Base-by-base conservation (phyloP, 768 basidiomycete genomes). In the Termitomyces sp. region DNA sequence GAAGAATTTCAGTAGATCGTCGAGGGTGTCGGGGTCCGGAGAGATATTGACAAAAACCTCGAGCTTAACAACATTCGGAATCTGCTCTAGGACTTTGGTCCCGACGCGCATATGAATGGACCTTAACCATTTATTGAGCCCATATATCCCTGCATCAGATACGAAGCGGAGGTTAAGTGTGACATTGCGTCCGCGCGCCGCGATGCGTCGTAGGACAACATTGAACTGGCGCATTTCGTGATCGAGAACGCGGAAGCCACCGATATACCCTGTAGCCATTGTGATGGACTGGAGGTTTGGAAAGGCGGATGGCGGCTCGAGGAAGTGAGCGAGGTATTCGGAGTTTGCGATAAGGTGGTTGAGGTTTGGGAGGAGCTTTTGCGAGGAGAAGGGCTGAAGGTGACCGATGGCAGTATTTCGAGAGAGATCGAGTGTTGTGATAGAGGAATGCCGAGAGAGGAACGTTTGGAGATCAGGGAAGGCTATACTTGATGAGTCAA, bases 391-490 rank as follows among this genome's bases (percentile, higher is more conserved):
- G 10, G 46, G 45, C 9, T 52, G 41, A 21, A 59, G 55, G 38
- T 21, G 11, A 8, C 61, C 61, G n/a, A 62, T 59, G 51, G 58
- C 54, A 25, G 6, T 31, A 7, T 44, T 52, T 25, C 41, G 9
- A 40, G 66, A 32, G 0, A 68, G 49, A 56, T 63, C 64, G 12
- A 68, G 55, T 1, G 31, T 54, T 5, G 63, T 61, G n/a, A 68
- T 62, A 5, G 60, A 58, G 7, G 58, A 43, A 38, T 68, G 65
- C 42, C 65, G 62, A 16, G 54, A 32, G 17, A 68, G 45, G 34
- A 68, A 66, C 4, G 25, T 7, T 41, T 59, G 56, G 11, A 68
- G 57, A 43, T 66, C 67, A 1, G 60, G 64, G 17, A 66, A 62
- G 9, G 64, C 53, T 25, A 66, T 61, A 1, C 38, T 38, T 11